Base-by-base conservation (phyloP, 2,329 filamentous ascomycete genomes). In the Calonectria fujianensis region DNA sequence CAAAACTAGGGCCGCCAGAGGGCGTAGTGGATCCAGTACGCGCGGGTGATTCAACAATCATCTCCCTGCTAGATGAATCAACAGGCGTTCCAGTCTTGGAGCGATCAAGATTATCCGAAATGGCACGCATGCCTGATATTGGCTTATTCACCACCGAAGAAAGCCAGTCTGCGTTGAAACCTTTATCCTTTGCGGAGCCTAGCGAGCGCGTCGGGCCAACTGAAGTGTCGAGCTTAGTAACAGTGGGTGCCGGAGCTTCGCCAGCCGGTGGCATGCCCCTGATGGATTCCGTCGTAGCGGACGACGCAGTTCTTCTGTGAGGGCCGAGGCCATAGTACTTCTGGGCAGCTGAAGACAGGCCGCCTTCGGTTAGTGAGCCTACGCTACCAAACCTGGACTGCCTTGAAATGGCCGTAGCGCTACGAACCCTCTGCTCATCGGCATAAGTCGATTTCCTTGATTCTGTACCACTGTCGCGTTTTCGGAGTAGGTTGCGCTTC, bases 381-480 rank as follows among this genome's bases (percentile, higher is more conserved):
- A 93, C 90, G 83, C 95, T 98, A 70, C 93, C 93, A 78, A 95
- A 94, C 78, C 94, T 91, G 32, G 94, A 96, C 81, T 96, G 95
- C 75, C 94, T 90, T 69, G 93, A 93, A 77, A 92, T 89, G 8
- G 92, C 90, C 18, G 92, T 91, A 35, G 89, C 92, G 78, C 90
- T 94, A 76, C 93, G 90, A 73, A 93, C 87, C 69, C 93, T 88
- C 82, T 94, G 91, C 82, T 96, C 94, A 69, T 96, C 94, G 7
- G 93, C 89, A 82, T 95, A 94, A 85, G 95, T 98, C 16, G 94
- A 92, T 79, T 94, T 93, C 61, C 93, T 90, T 48, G 93, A 93
- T 83, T 95, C 91, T 35, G 85, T 87, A 63, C 73, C 85, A 75
- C 91, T 93, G 74, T 92, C 91, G 72, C 94, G 93, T 86, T 97